These are phyloP conservation scores for Phoma herbarum DNA, from an alignment of 2,329 filamentous ascomycete species.

Conservation along the genomic window DNA sequence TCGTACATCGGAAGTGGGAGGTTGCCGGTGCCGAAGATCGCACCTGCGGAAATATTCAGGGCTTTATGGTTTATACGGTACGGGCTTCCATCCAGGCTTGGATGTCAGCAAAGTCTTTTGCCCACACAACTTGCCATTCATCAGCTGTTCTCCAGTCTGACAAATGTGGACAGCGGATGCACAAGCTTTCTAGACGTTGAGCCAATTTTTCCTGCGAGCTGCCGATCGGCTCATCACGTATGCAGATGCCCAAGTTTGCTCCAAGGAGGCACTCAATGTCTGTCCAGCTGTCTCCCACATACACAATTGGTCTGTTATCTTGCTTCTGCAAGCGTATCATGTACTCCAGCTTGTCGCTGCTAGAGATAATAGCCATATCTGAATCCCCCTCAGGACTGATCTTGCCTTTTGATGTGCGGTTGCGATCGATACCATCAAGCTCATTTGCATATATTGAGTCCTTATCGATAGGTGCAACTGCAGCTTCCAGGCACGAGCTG, in stretches of 20 bases:
- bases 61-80: no score
- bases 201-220: conserved; percentile 48
- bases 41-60: no score
- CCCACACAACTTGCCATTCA: conserved; percentile 39
- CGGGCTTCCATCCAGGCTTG: conserved; percentile 1
- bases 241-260: conserved; percentile 58
- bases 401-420: conserved; percentile 27
- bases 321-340: conserved; percentile 29
- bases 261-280: conserved; percentile 57
- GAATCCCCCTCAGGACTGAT: conserved; percentile 24
- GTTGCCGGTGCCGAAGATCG: no score
- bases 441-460: conserved; percentile 34
- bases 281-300: conserved; percentile 59
- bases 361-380: conserved; percentile 45
- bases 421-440: conserved; percentile 28
- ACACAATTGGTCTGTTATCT: conserved; percentile 43
- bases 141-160: conserved; percentile 23
- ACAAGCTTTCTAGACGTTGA: conserved; percentile 45
- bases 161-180: conserved; percentile 36
- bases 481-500: conserved; percentile 33
- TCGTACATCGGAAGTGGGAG: no score
- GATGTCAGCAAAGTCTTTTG: conserved; percentile 38
- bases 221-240: conserved; percentile 50
- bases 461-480: conserved; percentile 2
- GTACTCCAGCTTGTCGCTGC: conserved; percentile 51